These are phyloP conservation scores for Colletotrichum karsti DNA, from an alignment of 2,329 filamentous ascomycete genomes.

Conservation along the genomic window DNA sequence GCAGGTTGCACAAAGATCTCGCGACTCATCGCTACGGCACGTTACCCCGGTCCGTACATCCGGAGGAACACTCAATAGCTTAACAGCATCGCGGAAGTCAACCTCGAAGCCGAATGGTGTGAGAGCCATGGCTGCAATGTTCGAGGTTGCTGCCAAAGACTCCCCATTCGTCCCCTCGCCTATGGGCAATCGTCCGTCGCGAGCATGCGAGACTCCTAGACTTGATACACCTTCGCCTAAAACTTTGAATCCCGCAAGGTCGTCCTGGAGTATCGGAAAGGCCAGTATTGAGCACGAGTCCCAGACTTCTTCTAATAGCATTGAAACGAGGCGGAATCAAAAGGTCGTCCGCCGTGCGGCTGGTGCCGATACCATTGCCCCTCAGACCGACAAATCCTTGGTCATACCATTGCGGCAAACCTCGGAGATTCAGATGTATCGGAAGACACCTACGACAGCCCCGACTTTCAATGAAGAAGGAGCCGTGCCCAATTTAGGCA, in stretches of 20 bases:
- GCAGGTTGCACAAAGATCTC: constrained; percentile 12
- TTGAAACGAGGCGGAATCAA: background rate
- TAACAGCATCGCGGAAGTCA: constrained; percentile 26
- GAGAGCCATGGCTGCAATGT: constrained; percentile 61
- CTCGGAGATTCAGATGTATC: background rate
- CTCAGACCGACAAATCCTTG: constrained; percentile 22
- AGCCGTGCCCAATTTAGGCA: constrained; percentile 42
- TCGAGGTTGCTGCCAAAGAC: constrained; percentile 48
- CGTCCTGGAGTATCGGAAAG: constrained; percentile 30
- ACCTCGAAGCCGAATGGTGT: constrained; percentile 44
- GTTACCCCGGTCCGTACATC: background rate
- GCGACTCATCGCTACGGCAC: background rate
- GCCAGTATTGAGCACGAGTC: background rate
- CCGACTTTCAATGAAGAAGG: constrained; percentile 25
- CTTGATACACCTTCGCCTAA: constrained; percentile 32
- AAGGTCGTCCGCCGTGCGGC: background rate
- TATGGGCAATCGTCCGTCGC: background rate
- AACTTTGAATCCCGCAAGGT: constrained; percentile 25
- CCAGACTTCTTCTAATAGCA: background rate
- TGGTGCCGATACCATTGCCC: constrained; percentile 15
- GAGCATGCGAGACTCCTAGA: constrained; percentile 20
- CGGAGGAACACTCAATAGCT: background rate
- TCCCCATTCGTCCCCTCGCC: constrained; percentile 31
- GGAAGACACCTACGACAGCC: background rate
- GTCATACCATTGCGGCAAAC: background rate